Conservation (phyloP, 257 asterid genomes). For the Schizonepeta tenuifolia region DNA sequence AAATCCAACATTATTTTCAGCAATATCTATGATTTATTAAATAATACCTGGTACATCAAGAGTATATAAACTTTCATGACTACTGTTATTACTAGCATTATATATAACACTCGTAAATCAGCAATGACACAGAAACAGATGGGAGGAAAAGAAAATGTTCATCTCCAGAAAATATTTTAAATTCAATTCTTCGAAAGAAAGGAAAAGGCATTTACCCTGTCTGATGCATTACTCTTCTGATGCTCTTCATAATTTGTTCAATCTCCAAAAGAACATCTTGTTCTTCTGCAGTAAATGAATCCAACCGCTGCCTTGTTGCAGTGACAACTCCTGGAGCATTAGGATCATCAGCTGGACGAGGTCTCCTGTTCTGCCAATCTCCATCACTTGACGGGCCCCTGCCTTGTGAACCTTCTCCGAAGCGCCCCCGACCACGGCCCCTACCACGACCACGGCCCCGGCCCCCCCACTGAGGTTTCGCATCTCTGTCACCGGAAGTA, state of each 20-base stretch:
- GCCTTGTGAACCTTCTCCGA: constrained; percentile 55
- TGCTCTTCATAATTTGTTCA: constrained; percentile 69
- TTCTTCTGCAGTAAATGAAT: constrained; percentile 80
- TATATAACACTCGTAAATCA: constrained; percentile 1
- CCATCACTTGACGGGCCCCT: constrained; percentile 63
- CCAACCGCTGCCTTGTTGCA: constrained; percentile 66
- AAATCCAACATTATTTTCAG: neutral
- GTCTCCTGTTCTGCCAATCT: constrained; percentile 60
- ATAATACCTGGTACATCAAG: neutral
- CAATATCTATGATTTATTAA: neutral
- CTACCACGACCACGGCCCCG: constrained; percentile 53
- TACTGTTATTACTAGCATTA: constrained; percentile 8
- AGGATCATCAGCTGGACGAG: constrained; percentile 57
- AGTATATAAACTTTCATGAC: neutral
- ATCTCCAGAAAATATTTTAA: too few species aligned
- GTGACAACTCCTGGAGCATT: constrained; percentile 50
- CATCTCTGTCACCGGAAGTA: constrained; percentile 32
- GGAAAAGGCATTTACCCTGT: constrained; percentile 58
- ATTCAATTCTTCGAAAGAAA: too few species aligned
- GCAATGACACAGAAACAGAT: neutral
- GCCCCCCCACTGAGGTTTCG: constrained; percentile 45
- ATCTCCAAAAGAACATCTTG: constrained; percentile 69
- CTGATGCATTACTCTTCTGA: constrained; percentile 70
- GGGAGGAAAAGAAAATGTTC: neutral
- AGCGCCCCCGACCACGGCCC: constrained; percentile 49